A percentile compares a stretch with the other conserved stretches of the same genome.
Evolutionary conservation across 1,284 basidiomycete genomes (phyloP).

Genomic region (Lignosus rhinocerotis): DNA sequence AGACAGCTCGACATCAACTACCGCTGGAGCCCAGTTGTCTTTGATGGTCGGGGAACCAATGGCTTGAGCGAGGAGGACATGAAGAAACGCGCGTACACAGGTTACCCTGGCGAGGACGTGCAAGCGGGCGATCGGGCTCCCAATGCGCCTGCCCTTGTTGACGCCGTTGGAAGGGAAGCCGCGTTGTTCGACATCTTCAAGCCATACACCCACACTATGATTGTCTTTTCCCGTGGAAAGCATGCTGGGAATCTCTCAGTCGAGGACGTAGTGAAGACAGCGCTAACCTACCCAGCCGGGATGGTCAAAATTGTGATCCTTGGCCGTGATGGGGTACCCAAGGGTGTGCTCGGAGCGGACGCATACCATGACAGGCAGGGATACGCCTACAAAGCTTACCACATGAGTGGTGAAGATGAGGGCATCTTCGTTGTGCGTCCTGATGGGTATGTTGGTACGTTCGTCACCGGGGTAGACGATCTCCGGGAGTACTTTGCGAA

Average conservation of each 20-base stretch:
- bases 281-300: background rate
- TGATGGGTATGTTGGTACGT: constrained; percentile 29
- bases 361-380: constrained; percentile 22
- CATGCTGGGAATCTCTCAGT: background rate
- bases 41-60: constrained; percentile 35
- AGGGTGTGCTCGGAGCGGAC: background rate
- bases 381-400: constrained; percentile 23
- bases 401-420: constrained; percentile 8
- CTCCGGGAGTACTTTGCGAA: constrained; percentile 22
- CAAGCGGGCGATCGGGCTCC: constrained; percentile 49
- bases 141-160: constrained; percentile 39
- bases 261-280: background rate
- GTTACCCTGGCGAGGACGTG: constrained; percentile 19
- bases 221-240: constrained; percentile 23
- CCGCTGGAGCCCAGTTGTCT: constrained; percentile 45
- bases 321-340: background rate
- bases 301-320: constrained; percentile 16
- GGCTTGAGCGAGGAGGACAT: constrained; percentile 5
- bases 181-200: constrained; percentile 29
- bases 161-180: constrained; percentile 10
- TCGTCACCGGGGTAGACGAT: constrained; percentile 17
- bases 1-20: constrained; percentile 48
- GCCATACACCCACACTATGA: constrained; percentile 28
- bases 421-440: constrained; percentile 26
- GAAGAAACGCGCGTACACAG: constrained; percentile 11